Percentiles rank a stretch among this genome's conserved stretches.
Evolutionary conservation across 1,284 basidiomycete genomes (phyloP).

Genomic region (Melampsora larici-populina): DNA sequence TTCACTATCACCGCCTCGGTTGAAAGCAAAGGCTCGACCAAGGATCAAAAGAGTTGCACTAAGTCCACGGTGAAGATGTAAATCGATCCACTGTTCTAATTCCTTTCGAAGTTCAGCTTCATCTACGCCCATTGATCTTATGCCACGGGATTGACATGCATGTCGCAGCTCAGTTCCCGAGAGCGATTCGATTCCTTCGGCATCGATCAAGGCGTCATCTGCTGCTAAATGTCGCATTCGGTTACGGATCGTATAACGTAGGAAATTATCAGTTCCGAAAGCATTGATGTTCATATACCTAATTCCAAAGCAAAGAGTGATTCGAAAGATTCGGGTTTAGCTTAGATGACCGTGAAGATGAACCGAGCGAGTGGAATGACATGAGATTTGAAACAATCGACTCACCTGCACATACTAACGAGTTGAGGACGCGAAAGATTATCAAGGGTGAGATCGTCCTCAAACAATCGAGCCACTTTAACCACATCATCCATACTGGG

Average conservation of each 20-base stretch:
- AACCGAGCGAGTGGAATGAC: background rate
- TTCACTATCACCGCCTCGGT: constrained; percentile 62
- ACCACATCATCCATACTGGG: constrained; percentile 84
- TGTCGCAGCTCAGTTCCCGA: constrained; percentile 83
- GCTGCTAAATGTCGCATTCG: constrained; percentile 78
- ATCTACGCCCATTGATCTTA: constrained; percentile 72
- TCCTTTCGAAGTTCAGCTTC: constrained; percentile 70
- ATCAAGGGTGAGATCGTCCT: constrained; percentile 95
- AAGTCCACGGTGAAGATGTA: constrained; percentile 79
- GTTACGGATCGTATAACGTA: constrained; percentile 85
- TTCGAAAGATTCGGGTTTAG: background rate
- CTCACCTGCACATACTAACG: constrained; percentile 80
- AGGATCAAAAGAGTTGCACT: constrained; percentile 91
- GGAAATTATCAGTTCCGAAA: constrained; percentile 97
- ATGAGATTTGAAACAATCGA: background rate
- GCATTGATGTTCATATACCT: constrained; percentile 94
- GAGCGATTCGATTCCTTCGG: constrained; percentile 86
- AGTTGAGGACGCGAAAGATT: constrained; percentile 95
- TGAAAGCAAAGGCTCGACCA: constrained; percentile 91
- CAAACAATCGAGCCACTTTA: constrained; percentile 92
- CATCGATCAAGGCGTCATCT: constrained; percentile 83
- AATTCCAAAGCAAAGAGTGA: background rate
- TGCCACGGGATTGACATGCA: constrained; percentile 91
- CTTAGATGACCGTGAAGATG: background rate
- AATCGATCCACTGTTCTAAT: constrained; percentile 84